phyloP scores from a whole-genome alignment of 1,139 yeast species.

The Yamadazyma conglobata region DNA sequence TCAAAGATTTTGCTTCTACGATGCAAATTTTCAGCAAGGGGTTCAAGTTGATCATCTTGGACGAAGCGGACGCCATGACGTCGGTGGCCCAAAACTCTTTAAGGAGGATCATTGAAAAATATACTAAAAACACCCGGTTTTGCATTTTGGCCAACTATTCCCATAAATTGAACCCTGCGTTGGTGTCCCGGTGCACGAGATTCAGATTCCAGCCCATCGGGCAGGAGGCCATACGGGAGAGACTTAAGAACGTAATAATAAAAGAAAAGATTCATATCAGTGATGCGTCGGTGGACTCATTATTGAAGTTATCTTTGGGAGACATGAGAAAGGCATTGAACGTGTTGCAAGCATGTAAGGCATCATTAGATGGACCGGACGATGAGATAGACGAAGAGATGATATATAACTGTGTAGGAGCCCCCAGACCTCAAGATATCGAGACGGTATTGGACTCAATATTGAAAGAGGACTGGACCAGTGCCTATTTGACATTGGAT shows the following conservation, averaged over 20 bases:
- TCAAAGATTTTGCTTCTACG: constrained; percentile 83
- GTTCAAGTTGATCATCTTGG: constrained; percentile 86
- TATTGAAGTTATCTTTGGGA: constrained; percentile 73
- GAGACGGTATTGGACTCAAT: constrained; percentile 72
- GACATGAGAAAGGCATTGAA: constrained; percentile 96
- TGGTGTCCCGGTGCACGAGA: constrained; percentile 89
- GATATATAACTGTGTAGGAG: constrained; percentile 93
- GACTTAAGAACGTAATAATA: constrained; percentile 65
- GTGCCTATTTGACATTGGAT: constrained; percentile 63
- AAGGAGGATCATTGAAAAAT: constrained; percentile 87
- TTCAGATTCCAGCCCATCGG: constrained; percentile 87
- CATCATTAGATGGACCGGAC: constrained; percentile 54
- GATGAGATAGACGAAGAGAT: constrained; percentile 62
- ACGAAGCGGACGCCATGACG: constrained; percentile 99
- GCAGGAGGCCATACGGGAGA: constrained; percentile 59
- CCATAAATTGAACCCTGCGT: constrained; percentile 92
- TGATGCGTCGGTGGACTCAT: constrained; percentile 59
- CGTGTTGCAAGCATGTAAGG: constrained; percentile 90
- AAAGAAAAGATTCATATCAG: constrained; percentile 60
- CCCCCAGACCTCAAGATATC: constrained; percentile 87
- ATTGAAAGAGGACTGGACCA: constrained; percentile 84
- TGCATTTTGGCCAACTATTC: constrained; percentile 96
- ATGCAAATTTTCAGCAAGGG: constrained; percentile 82
- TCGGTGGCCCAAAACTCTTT: constrained; percentile 91
- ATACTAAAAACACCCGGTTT: constrained; percentile 91